phyloP scores from a whole-genome alignment of 352 stramenopile genomes.

The Phytophthora pinifolia region DNA sequence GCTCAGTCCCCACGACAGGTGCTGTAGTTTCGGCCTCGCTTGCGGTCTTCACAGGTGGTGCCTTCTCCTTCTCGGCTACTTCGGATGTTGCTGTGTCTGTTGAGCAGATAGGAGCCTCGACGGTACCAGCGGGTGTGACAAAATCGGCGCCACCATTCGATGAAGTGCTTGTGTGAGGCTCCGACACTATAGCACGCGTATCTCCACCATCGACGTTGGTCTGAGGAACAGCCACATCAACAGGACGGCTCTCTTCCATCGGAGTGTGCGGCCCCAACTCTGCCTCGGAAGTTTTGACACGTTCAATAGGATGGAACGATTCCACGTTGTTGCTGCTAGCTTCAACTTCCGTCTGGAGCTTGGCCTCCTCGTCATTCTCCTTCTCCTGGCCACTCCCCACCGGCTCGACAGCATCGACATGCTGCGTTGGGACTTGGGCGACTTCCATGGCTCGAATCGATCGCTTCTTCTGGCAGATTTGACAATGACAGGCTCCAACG shows the following conservation, averaged over 20 bases:
- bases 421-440: constrained; percentile 4
- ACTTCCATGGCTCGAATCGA: constrained; percentile 16
- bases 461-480: constrained; percentile 4
- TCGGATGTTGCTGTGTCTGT: constrained; percentile 6
- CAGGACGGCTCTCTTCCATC: constrained; percentile 15
- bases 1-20: background rate
- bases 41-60: background rate
- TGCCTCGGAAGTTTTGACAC: constrained; percentile 2
- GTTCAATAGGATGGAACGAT: background rate
- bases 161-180: constrained; percentile 1
- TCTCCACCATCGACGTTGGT: background rate
- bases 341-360: constrained; percentile 5
- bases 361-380: constrained; percentile 6
- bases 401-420: constrained; percentile 11
- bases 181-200: background rate
- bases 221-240: background rate
- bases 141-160: constrained; percentile 12
- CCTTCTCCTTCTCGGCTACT: constrained; percentile 2
- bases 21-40: constrained; percentile 2
- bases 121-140: constrained; percentile 26
- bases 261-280: constrained; percentile 1
- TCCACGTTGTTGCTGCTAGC: constrained; percentile 5
- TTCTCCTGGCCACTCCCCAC: background rate
- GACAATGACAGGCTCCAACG: too few species aligned
- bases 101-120: constrained; percentile 9